Evolutionary conservation across 2,329 filamentous ascomycete species (phyloP).

Genomic region (Capronia americana): DNA sequence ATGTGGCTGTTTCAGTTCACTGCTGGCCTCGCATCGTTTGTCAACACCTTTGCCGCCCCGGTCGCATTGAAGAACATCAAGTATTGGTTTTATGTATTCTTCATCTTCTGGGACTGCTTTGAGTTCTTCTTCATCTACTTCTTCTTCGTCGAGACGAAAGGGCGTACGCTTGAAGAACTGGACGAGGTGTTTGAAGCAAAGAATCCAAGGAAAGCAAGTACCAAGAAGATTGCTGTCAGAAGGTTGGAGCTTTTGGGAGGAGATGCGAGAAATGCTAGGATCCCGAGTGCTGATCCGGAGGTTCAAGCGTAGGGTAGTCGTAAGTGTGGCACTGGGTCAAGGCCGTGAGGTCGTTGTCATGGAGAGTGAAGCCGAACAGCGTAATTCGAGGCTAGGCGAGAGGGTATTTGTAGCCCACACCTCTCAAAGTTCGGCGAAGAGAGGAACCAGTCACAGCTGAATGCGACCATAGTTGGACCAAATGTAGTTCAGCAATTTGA

Average conservation of each 20-base stretch:
- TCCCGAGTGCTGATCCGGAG: slow-evolving; percentile 4
- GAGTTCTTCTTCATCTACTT: slow-evolving; percentile 38
- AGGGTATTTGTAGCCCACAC: too few relatives aligned
- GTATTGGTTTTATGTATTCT: slow-evolving; percentile 61
- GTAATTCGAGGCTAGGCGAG: too few relatives aligned
- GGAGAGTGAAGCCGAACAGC: too few relatives aligned
- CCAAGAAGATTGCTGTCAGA: slow-evolving; percentile 15
- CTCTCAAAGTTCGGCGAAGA: too few relatives aligned
- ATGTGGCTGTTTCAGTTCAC: slow-evolving; percentile 58
- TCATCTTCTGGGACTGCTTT: slow-evolving; percentile 45
- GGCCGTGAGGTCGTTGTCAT: too few relatives aligned
- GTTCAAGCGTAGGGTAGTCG: neutral
- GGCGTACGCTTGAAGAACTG: slow-evolving; percentile 40
- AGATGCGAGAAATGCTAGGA: neutral
- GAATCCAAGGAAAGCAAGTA: slow-evolving; percentile 45
- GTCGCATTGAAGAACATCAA: slow-evolving; percentile 58
- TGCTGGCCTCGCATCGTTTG: slow-evolving; percentile 53
- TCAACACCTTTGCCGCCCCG: slow-evolving; percentile 58
- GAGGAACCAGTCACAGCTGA: too few relatives aligned
- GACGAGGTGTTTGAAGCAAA: slow-evolving; percentile 57
- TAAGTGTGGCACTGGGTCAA: too few relatives aligned
- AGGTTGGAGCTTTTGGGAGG: slow-evolving; percentile 9
- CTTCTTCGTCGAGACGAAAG: slow-evolving; percentile 39
- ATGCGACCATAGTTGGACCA: too few relatives aligned
- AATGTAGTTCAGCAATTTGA: too few relatives aligned